Percentiles rank a stretch among this genome's conserved stretches.
phyloP scores from a whole-genome alignment of 306 rosid species.

The Cucumis cinereus region DNA sequence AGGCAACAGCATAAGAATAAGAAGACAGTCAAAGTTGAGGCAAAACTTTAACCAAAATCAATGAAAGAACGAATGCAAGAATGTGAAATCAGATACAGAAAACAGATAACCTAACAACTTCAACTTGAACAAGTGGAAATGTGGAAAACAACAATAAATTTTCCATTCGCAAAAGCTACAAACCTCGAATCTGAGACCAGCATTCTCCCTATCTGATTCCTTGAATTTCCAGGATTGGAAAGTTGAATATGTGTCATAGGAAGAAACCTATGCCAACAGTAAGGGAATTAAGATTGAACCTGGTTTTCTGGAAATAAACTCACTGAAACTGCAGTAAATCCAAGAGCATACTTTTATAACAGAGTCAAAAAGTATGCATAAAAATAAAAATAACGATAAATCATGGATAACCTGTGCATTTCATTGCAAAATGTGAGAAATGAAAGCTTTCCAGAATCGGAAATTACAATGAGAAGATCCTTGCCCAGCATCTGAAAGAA shows the following conservation, averaged over 20 bases:
- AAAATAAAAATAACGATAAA: constrained; percentile 2
- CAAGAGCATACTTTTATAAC: neutral
- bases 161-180: constrained; percentile 10
- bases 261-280: constrained; percentile 44
- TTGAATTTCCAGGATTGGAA: constrained; percentile 67
- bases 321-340: neutral
- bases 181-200: constrained; percentile 73
- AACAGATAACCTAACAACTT: neutral
- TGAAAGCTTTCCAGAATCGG: constrained; percentile 95
- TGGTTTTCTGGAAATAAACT: neutral
- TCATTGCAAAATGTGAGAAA: constrained; percentile 82
- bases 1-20: neutral
- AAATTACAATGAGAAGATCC: constrained; percentile 70
- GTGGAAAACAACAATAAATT: neutral
- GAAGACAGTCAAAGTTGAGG: neutral
- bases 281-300: constrained; percentile 1
- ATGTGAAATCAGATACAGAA: neutral
- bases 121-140: neutral
- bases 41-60: neutral
- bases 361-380: neutral
- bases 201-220: constrained; percentile 76
- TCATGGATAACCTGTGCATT: constrained; percentile 63
- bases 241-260: constrained; percentile 64
- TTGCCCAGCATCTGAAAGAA: constrained; percentile 57
- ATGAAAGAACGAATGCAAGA: neutral